A percentile compares a stretch with the other conserved stretches of the same genome.
Evolutionary conservation across 768 basidiomycete species (phyloP).

Genomic region (Leccinum obscurum): DNA sequence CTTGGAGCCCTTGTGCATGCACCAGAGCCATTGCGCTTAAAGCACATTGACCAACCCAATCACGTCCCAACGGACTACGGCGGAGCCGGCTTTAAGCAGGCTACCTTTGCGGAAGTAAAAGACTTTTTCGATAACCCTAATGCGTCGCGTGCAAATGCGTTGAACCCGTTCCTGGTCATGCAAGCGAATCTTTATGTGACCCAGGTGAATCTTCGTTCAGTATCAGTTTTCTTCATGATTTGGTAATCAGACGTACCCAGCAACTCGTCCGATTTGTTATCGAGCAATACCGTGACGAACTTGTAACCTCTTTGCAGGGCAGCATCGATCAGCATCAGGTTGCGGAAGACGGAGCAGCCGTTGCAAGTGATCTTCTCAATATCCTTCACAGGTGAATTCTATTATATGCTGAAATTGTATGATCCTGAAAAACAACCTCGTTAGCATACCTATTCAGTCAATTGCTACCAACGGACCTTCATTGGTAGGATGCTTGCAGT

Average conservation of each 20-base stretch:
- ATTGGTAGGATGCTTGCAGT: conserved; percentile 44
- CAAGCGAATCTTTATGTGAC: conserved; percentile 93
- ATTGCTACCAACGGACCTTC: conserved; percentile 89
- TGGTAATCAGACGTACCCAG: conserved; percentile 38
- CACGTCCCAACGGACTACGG: conserved; percentile 60
- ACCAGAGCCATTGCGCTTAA: conserved; percentile 74
- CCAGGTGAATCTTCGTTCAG: conserved; percentile 53
- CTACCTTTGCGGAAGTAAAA: conserved; percentile 85
- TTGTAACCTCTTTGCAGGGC: conserved; percentile 67
- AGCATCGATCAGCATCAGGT: conserved; percentile 62
- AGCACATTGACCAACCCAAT: conserved; percentile 50
- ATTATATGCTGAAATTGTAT: neutral
- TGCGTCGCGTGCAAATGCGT: conserved; percentile 78
- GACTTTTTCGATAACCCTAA: conserved; percentile 93
- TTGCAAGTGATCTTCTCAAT: conserved; percentile 83
- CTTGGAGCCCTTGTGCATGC: conserved; percentile 71
- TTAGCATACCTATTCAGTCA: conserved; percentile 87
- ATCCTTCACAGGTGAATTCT: conserved; percentile 71
- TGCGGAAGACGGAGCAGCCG: conserved; percentile 76
- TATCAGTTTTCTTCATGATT: neutral
- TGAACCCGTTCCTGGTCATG: conserved; percentile 89
- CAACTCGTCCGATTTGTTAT: conserved; percentile 93
- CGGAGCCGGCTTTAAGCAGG: conserved; percentile 73
- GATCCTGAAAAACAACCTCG: neutral
- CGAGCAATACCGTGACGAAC: conserved; percentile 89